phyloP scores from a whole-genome alignment of 192 early-diverging fungal genomes.

The Entrophospora sp. region DNA sequence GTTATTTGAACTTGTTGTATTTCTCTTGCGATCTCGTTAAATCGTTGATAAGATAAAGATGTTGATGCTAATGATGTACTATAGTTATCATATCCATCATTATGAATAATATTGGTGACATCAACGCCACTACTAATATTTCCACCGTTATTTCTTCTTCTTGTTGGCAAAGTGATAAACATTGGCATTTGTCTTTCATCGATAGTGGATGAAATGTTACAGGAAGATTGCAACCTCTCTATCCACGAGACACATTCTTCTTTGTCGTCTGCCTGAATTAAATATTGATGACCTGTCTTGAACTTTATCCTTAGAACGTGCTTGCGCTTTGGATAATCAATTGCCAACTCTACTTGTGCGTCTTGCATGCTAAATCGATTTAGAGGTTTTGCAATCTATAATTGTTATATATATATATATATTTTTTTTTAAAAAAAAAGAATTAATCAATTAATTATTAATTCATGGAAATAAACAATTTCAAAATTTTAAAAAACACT shows the following conservation, averaged over 20 bases:
- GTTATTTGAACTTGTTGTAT: no score
- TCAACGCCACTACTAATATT: no score
- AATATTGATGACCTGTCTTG: constrained; percentile 24
- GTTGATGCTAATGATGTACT: no score
- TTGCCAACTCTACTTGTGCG: constrained; percentile 22
- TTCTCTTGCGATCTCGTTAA: no score
- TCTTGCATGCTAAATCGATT: constrained; percentile 26
- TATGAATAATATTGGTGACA: no score
- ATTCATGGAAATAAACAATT: no score
- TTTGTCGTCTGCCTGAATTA: constrained; percentile 18
- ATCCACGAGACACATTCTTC: constrained; percentile 29
- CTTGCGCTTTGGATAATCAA: constrained; percentile 27
- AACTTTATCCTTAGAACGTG: constrained; percentile 28
- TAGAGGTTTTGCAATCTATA: constrained; percentile 3
- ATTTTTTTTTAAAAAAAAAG: no score
- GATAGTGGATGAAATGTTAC: constrained; percentile 28
- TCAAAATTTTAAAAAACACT: not conserved
- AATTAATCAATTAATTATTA: no score
- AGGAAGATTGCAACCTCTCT: constrained; percentile 28
- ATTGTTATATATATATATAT: no score
- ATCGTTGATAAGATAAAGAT: no score
- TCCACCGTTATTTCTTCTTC: no score
- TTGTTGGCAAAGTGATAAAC: constrained; percentile 27
- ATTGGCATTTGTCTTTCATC: constrained; percentile 32
- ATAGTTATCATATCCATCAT: no score